Base-by-base conservation (phyloP, 129 eudicot genomes). In the Tanacetum coccineum region DNA sequence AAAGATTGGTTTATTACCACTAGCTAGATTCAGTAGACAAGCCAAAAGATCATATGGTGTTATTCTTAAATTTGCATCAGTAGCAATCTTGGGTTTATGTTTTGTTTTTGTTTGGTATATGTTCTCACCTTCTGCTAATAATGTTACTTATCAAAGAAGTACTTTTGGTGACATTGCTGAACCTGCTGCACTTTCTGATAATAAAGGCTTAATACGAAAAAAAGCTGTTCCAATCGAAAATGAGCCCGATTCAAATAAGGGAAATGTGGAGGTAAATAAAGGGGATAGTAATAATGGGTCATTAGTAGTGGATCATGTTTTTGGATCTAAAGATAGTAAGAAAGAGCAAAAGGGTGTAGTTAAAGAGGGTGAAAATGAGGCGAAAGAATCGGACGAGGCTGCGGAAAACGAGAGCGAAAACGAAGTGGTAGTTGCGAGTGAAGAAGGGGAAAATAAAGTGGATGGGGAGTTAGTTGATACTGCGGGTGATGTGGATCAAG, bases 121-220 rank as follows among this genome's bases (percentile, higher is more conserved):
- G 17, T 93, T 93, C 77, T 89, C 99, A 4, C 73, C 91, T 70
- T 76, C 91, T 36, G 85, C 88, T 70, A 73, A 77, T 62, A 76
- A 91, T n/a, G 83, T 93, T 6, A 73, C 84, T 13, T 72, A 80
- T 65, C 95, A 87, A 77, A 86, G 99, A 70, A 87, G 87, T 36
- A 88, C 90, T 28, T 93, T 93, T 70, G 96, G 89, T 76, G 96
- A 93, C 40, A 80, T 89, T 74, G 79, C 95, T 53, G 88, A 77
- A 44, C 90, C 96, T 3, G 55, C 42, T 36, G 2, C 42, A 36
- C 42, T 81, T 13, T 79, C 87, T 2, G 78, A 81, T 42, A 75
- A 66, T 18, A 82, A 72, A 36, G 68, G 76, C 52, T 17, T 62
- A 13, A 67, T 50, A 22, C 70, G 58, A 10, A 44, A 59, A 22